Evolutionary conservation across 1,284 basidiomycete species (phyloP).

Genomic region (Testicularia cyperi): DNA sequence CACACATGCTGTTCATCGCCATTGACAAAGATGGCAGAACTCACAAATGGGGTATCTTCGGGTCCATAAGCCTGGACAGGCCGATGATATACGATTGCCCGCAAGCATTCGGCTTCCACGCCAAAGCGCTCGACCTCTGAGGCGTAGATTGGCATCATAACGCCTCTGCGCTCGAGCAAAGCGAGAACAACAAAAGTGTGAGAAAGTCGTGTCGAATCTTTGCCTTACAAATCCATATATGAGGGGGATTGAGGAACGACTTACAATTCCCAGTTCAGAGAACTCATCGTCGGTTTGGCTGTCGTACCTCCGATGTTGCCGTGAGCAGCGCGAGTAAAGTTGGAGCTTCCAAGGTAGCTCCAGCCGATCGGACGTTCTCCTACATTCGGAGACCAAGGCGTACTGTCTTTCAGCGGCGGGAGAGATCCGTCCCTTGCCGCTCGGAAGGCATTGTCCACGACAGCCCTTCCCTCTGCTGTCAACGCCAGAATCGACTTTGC

Average conservation of each 20-base stretch:
- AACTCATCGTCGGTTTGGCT: constrained; percentile 20
- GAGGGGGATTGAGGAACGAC: background rate
- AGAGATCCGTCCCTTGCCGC: constrained; percentile 12
- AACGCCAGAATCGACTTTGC: constrained; percentile 51
- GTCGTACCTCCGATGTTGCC: constrained; percentile 44
- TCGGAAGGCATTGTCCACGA: constrained; percentile 17
- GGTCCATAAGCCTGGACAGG: constrained; percentile 30
- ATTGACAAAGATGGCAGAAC: background rate
- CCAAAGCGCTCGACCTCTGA: constrained; percentile 26
- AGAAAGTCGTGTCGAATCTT: background rate
- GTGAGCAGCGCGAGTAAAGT: constrained; percentile 58
- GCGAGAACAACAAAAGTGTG: background rate
- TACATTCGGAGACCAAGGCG: constrained; percentile 1
- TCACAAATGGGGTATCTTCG: constrained; percentile 43
- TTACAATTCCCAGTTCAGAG: constrained; percentile 53
- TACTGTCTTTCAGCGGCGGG: background rate
- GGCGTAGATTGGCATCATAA: constrained; percentile 41
- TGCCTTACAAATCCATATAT: background rate
- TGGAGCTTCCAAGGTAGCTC: constrained; percentile 52
- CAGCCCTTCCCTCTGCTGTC: background rate
- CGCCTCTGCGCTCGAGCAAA: no score
- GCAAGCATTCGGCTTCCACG: constrained; percentile 13
- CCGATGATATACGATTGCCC: constrained; percentile 40
- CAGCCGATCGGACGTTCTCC: constrained; percentile 36
- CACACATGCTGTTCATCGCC: no score